phyloP scores from a whole-genome alignment of 371 early-diverging fungal species.

The Mucor irregularis region DNA sequence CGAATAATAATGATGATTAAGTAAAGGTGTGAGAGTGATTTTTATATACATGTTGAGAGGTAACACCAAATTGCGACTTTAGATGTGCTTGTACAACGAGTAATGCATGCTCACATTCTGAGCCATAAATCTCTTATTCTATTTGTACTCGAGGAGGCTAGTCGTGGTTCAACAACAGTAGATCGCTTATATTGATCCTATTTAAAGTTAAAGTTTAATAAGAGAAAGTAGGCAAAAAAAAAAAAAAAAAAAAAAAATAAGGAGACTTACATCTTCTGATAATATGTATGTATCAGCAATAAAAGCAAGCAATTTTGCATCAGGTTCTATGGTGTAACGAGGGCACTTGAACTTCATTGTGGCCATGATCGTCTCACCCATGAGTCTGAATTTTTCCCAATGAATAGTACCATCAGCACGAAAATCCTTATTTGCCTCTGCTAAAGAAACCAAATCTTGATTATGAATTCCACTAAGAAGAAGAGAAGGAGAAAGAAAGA shows the following conservation, averaged over 20 bases:
- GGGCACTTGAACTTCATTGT: constrained; percentile 51
- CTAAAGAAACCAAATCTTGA: constrained; percentile 55
- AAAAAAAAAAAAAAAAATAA: background rate
- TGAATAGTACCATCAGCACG: constrained; percentile 56
- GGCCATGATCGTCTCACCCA: constrained; percentile 57
- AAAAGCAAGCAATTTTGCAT: constrained; percentile 30
- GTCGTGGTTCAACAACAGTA: constrained; percentile 32
- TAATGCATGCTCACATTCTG: constrained; percentile 15
- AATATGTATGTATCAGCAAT: constrained; percentile 46
- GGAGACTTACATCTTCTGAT: constrained; percentile 43
- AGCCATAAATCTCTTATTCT: constrained; percentile 30
- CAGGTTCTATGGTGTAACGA: constrained; percentile 35
- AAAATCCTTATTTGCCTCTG: constrained; percentile 63
- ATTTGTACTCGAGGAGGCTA: constrained; percentile 21
- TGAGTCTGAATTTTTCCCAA: constrained; percentile 63
- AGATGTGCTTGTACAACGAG: background rate
- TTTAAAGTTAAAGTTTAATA: no score
- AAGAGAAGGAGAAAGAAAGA: background rate
- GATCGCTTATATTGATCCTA: constrained; percentile 45
- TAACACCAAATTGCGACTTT: background rate
- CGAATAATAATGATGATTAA: no score
- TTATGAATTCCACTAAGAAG: constrained; percentile 53
- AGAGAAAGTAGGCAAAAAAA: background rate
- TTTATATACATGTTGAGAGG: background rate
- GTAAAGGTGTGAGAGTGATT: background rate